phyloP scores from a whole-genome alignment of 2,329 filamentous ascomycete genomes.

The Epichloe gansuensis region DNA sequence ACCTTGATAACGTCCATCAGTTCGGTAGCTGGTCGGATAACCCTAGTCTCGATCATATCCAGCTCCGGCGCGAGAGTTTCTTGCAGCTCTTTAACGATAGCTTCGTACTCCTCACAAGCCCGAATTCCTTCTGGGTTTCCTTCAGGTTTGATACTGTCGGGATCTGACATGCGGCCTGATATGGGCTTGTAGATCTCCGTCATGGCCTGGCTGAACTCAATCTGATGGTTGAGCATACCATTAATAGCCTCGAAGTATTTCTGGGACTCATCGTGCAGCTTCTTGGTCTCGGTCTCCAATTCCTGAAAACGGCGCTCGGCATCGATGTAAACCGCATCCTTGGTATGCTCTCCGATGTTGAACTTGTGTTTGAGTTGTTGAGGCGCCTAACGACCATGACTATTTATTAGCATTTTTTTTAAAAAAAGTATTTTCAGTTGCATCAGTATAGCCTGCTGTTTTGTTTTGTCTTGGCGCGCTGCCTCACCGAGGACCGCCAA shows the following conservation, averaged over 20 bases:
- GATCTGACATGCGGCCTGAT: slow-evolving; percentile 88
- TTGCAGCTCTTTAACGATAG: slow-evolving; percentile 78
- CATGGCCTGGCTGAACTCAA: slow-evolving; percentile 94
- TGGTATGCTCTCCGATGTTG: slow-evolving; percentile 90
- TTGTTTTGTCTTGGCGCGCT: background rate
- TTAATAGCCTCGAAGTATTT: slow-evolving; percentile 98
- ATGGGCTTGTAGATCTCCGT: slow-evolving; percentile 97
- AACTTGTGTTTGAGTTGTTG: slow-evolving; percentile 86
- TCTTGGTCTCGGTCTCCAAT: slow-evolving; percentile 91
- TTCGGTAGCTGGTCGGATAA: slow-evolving; percentile 88
- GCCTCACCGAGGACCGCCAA: background rate
- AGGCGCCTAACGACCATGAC: slow-evolving; percentile 47
- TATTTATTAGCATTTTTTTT: background rate
- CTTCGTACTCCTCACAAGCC: slow-evolving; percentile 93
- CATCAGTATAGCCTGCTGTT: background rate
- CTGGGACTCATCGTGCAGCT: slow-evolving; percentile 88
- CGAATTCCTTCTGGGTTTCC: slow-evolving; percentile 87
- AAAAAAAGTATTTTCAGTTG: background rate
- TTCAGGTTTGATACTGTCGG: slow-evolving; percentile 65
- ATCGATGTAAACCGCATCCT: slow-evolving; percentile 89
- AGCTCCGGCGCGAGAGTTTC: slow-evolving; percentile 80
- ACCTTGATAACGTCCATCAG: slow-evolving; percentile 90
- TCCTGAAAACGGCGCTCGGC: slow-evolving; percentile 89
- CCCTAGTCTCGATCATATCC: slow-evolving; percentile 89
- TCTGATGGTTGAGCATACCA: slow-evolving; percentile 93